Percentiles rank a stretch among this genome's conserved stretches.
These are phyloP conservation scores for Globisporangium megalacanthum DNA, from an alignment of 352 stramenopile species.

Conservation along the genomic window DNA sequence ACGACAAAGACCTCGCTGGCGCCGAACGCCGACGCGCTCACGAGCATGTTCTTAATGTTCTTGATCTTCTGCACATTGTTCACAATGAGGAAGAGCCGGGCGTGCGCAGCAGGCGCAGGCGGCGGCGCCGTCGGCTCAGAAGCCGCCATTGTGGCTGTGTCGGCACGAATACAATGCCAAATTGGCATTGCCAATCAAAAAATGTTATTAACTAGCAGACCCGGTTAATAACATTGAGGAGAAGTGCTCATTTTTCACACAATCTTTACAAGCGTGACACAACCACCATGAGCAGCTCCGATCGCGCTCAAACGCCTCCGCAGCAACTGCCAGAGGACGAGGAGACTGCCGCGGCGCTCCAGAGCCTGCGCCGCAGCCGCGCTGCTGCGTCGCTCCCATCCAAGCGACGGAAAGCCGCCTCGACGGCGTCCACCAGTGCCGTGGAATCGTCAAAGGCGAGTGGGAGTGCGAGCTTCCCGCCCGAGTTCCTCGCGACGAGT, in stretches of 20 bases:
- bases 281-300: no score
- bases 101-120: not conserved
- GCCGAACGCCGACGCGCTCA: slow-evolving; percentile 81
- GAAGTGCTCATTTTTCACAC: no score
- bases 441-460: not conserved
- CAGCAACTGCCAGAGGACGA: not conserved
- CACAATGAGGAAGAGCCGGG: slow-evolving; percentile 80
- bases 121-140: not conserved
- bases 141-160: not conserved
- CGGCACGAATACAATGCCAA: no score
- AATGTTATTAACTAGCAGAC: no score
- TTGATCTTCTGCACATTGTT: slow-evolving; percentile 92
- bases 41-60: slow-evolving; percentile 86
- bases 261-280: no score
- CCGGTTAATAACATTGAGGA: no score
- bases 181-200: no score
- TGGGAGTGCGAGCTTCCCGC: slow-evolving; percentile 26
- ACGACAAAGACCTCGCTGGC: slow-evolving; percentile 83
- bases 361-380: slow-evolving; percentile 1
- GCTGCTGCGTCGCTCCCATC: not conserved
- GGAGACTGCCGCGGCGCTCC: slow-evolving; percentile 3
- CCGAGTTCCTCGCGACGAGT: slow-evolving; percentile 33
- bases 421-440: not conserved
- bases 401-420: not conserved
- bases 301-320: no score